phyloP scores from a whole-genome alignment of 1,139 yeast genomes.

The Lodderomyces margitis region DNA sequence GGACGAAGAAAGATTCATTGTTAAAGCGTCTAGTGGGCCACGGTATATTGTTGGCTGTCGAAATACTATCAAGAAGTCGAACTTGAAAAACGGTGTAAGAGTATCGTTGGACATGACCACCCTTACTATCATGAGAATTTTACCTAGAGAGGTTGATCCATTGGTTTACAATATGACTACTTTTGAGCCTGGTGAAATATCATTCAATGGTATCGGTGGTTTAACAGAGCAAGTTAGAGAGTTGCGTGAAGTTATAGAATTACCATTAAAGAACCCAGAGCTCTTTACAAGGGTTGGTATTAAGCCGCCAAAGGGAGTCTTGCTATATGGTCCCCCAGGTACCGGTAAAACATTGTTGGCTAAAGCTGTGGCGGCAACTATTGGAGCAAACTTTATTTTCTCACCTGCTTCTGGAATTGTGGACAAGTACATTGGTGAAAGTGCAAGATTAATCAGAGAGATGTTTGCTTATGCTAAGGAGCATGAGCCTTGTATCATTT shows the following conservation, averaged over 20 bases:
- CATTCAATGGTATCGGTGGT: constrained; percentile 97
- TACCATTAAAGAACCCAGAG: constrained; percentile 97
- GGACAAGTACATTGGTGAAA: constrained; percentile 97
- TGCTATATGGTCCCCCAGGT: constrained; percentile 98
- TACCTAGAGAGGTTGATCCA: constrained; percentile 98
- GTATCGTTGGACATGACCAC: constrained; percentile 98
- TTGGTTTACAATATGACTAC: constrained; percentile 98
- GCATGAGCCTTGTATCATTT: constrained; percentile 97
- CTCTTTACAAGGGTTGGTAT: constrained; percentile 94
- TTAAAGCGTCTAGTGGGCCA: constrained; percentile 96
- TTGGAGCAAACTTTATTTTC: constrained; percentile 96
- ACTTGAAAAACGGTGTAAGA: constrained; percentile 88
- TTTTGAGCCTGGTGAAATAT: constrained; percentile 93
- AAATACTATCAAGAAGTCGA: constrained; percentile 82
- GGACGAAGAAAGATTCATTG: constrained; percentile 93
- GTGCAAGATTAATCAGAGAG: constrained; percentile 94
- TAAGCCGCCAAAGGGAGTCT: constrained; percentile 96
- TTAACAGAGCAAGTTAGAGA: constrained; percentile 94
- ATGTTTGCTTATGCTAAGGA: constrained; percentile 99
- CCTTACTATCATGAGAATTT: constrained; percentile 92
- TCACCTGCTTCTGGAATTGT: constrained; percentile 98
- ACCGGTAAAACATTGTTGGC: constrained; percentile 96
- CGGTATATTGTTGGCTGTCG: constrained; percentile 97
- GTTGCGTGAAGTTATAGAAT: constrained; percentile 94
- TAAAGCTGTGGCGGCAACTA: constrained; percentile 97